A percentile compares a stretch with the other conserved stretches of the same genome.
Conservation (phyloP, 2,329 filamentous ascomycete genomes). For the Alternaria brassicae region DNA sequence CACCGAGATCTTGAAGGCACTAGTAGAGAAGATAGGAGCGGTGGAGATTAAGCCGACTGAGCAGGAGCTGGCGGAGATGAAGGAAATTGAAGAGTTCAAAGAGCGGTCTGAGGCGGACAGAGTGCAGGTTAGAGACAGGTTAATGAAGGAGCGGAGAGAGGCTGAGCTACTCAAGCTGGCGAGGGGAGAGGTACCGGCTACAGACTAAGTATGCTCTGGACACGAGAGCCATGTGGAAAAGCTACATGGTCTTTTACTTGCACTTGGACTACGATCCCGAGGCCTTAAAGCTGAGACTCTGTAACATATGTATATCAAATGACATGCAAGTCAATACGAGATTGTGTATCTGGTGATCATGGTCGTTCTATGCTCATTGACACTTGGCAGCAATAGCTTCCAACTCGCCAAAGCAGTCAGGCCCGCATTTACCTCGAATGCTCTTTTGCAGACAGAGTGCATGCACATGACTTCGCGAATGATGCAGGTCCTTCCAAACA, state of each 20-base stretch:
- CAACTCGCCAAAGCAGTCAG: neutral
- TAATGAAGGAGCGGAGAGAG: constrained; percentile 67
- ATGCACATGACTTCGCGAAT: neutral
- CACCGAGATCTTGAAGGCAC: constrained; percentile 67
- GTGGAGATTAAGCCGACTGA: constrained; percentile 62
- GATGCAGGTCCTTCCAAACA: constrained; percentile 2
- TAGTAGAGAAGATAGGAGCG: constrained; percentile 70
- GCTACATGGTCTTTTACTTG: neutral
- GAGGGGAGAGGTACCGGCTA: constrained; percentile 45
- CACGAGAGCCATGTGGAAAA: neutral
- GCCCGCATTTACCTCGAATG: neutral
- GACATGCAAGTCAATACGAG: neutral
- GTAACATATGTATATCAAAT: constrained; percentile 16
- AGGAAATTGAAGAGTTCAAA: constrained; percentile 63
- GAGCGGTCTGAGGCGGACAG: constrained; percentile 63
- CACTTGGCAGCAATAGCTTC: neutral
- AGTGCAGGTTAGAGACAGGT: constrained; percentile 59
- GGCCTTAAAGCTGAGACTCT: constrained; percentile 1
- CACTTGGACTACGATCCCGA: neutral
- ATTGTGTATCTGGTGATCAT: neutral
- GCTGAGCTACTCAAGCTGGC: constrained; percentile 65
- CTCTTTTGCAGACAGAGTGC: neutral
- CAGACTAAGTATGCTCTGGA: constrained; percentile 1
- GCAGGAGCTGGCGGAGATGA: constrained; percentile 67
- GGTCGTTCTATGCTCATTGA: neutral